These are phyloP conservation scores for Aspergillus ustus DNA, from an alignment of 2,329 filamentous ascomycete genomes.

Conservation along the genomic window DNA sequence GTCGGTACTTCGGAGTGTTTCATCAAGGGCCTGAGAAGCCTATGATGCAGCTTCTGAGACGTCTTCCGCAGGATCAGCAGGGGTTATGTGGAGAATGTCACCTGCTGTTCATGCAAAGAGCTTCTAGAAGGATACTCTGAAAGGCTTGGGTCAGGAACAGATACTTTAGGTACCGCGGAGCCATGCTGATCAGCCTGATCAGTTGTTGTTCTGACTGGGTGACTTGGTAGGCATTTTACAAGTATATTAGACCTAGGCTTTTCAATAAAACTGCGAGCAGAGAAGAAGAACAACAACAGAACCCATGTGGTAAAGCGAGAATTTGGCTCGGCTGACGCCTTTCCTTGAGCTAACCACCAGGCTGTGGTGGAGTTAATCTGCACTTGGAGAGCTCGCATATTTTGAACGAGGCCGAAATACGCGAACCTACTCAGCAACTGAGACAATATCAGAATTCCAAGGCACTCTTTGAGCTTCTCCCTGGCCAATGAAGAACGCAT, in stretches of 20 bases:
- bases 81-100: slow-evolving; percentile 2
- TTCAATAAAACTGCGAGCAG: neutral
- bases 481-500: neutral
- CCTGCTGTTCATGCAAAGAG: slow-evolving; percentile 3
- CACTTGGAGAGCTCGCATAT: neutral
- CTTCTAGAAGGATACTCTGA: slow-evolving; percentile 8
- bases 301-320: neutral
- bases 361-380: neutral
- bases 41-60: neutral
- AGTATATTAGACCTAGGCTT: neutral
- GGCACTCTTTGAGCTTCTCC: neutral
- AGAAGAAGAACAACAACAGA: neutral
- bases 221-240: neutral
- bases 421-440: neutral
- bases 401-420: neutral
- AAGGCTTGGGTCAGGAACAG: neutral
- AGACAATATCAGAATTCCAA: neutral
- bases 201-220: neutral
- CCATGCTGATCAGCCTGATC: neutral
- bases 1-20: neutral
- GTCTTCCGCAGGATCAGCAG: neutral
- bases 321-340: neutral
- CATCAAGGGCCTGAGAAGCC: neutral
- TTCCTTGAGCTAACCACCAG: neutral
- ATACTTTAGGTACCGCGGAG: neutral